Evolutionary conservation across 805 yeast species (phyloP).

Genomic region (Kockiozyma suomiensis): DNA sequence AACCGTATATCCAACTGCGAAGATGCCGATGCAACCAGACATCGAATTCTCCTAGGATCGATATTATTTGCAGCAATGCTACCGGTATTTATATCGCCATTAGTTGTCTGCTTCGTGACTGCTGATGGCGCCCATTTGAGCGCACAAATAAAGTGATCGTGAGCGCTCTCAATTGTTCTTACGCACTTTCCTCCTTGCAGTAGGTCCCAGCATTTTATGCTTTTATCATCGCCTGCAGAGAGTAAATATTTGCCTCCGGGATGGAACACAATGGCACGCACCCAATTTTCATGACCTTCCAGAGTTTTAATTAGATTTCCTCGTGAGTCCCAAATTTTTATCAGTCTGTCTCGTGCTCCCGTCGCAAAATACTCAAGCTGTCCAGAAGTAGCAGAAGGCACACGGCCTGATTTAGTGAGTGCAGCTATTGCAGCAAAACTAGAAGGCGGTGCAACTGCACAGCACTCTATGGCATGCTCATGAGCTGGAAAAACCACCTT

Average conservation of each 20-base stretch:
- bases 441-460: conserved; percentile 61
- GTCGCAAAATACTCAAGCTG: conserved; percentile 65
- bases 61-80: conserved; percentile 34
- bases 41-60: conserved; percentile 55
- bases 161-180: conserved; percentile 57
- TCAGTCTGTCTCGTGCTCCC: conserved; percentile 74
- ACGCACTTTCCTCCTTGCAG: conserved; percentile 49
- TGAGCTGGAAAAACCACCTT: conserved; percentile 64
- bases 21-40: conserved; percentile 65
- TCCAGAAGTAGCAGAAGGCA: neutral
- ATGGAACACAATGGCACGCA: conserved; percentile 66
- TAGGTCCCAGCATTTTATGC: conserved; percentile 78
- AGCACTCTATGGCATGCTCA: conserved; percentile 78
- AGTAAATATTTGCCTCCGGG: conserved; percentile 73
- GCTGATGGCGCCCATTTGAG: conserved; percentile 46
- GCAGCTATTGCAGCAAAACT: conserved; percentile 15
- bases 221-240: conserved; percentile 78
- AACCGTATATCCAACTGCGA: conserved; percentile 58
- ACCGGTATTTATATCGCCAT: conserved; percentile 25
- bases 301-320: conserved; percentile 62
- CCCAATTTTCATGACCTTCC: conserved; percentile 86
- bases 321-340: conserved; percentile 74
- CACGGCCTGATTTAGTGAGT: conserved; percentile 1
- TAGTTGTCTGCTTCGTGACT: conserved; percentile 37
- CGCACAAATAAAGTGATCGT: conserved; percentile 75